Conservation (phyloP, 2,329 filamentous ascomycete genomes). For the Lachnum nothofagi region DNA sequence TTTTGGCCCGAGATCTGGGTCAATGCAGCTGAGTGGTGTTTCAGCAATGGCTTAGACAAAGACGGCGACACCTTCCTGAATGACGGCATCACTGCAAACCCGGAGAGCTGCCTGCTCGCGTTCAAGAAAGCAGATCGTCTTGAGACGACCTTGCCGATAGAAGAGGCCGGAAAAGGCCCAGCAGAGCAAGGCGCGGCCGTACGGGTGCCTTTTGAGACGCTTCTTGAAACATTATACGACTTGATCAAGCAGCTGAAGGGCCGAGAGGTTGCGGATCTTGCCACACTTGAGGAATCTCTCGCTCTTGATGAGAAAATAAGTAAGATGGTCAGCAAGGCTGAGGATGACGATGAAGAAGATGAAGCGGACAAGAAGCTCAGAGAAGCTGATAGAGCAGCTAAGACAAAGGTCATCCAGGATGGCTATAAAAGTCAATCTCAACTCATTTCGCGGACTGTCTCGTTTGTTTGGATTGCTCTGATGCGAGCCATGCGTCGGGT, state of each 20-base stretch:
- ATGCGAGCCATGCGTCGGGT: constrained; percentile 92
- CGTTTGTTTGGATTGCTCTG: constrained; percentile 89
- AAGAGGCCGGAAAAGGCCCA: constrained; percentile 68
- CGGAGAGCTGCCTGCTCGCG: constrained; percentile 84
- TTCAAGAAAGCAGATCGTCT: constrained; percentile 86
- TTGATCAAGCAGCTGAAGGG: constrained; percentile 70
- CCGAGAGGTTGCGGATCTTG: constrained; percentile 54
- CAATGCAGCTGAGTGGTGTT: constrained; percentile 89
- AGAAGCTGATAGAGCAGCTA: constrained; percentile 51
- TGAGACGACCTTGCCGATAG: constrained; percentile 70
- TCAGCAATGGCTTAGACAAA: constrained; percentile 65
- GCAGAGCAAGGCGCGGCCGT: constrained; percentile 58
- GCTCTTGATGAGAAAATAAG: constrained; percentile 31
- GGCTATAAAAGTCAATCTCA: constrained; percentile 69
- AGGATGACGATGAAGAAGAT: constrained; percentile 44
- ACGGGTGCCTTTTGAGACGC: constrained; percentile 74
- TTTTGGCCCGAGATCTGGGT: constrained; percentile 98
- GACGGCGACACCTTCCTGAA: constrained; percentile 66
- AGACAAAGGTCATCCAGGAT: constrained; percentile 57
- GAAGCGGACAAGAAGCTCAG: constrained; percentile 34
- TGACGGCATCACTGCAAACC: constrained; percentile 81
- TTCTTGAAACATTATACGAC: constrained; percentile 83
- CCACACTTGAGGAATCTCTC: constrained; percentile 49
- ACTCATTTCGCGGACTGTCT: constrained; percentile 76
- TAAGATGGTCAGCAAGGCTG: constrained; percentile 43